Evolutionary conservation across 805 yeast species (phyloP), one percentile per base, ranked within the genome.

Genomic region (Pichia sporocuriosa): DNA sequence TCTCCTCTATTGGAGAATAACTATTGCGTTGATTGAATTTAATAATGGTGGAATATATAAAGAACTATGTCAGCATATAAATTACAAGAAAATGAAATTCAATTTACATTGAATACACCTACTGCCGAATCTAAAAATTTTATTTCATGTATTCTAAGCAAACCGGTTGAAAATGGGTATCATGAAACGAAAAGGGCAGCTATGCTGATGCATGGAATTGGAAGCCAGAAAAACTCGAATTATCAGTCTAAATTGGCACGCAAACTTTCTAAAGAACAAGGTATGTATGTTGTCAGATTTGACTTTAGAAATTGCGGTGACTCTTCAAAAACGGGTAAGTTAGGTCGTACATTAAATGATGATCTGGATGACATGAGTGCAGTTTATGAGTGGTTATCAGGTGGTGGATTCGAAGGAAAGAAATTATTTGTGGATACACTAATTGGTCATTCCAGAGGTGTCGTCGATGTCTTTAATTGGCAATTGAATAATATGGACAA

Each of bases 231-330:
- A 50, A 75, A 84, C 64, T 82, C 85, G 57, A 77, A 85, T 45
- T 88, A 82, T 59, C 87, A 82, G 48, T 72, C 74, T 21, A 52
- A 63, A 13, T 59, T 86, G 33, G 89, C 94, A 0, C 72, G 73
- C 22, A 62, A 61, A 21, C 58, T 89, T 41, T 79, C 88, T 0
- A 56, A 63, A 2, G 70, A 72, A 13, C 57, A 72, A 44, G 95
- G 94, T 0, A 65, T 77, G 42, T 77, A 70, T 55, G 73, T 82
- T 4, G 68, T 86, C 37, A 66, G 97, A 49, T 79, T 88, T 50
- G 97, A 89, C 60, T 88, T 89, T 54, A 69, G 96, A 42, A 84
- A 82, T 6, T 81, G 93, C 59, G 97, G 97, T 1, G 77, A 73
- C 43, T 84, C 95, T 3, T 51, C 54, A 1, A 31, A 38, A 17